Base-by-base conservation (phyloP, 352 stramenopile genomes). In the Pythium aquatile region DNA sequence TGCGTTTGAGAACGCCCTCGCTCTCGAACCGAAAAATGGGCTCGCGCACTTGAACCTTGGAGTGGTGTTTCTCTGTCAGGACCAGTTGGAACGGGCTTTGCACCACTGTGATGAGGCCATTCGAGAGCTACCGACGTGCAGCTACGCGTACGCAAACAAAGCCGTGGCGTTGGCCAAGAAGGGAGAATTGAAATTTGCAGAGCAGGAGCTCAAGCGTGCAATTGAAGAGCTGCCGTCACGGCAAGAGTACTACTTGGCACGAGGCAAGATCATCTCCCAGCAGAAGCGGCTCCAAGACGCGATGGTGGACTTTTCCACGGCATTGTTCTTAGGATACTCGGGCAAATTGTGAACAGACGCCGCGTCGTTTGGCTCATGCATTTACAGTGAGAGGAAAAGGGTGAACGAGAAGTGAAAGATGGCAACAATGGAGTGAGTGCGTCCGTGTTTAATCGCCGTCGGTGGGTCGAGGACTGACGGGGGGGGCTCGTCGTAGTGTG, bases 231-330 rank as follows among this genome's bases (percentile, higher is more conserved):
- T 91, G 13, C 84, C 84, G 29, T 88, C 80, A n/a, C 69, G 70
- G 10, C 79, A 85, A 46, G 80, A 86, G 55, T 91, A 85, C 58
- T 93, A 90, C 47, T 55, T 91, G 17, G 75, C 77, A 13, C 68
- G 81, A 3, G 84, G 80, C 39, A 87, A 87, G 63, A 78, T 93
- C 46, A 75, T 91, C 42, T 78, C 84, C 33, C 66, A 86, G 51
- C 84, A 90, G 40, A 90, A 90, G 68, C 80, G 80, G 3, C 62
- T 91, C 49, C 82, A 91, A 44, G 84, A 91, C 55, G 82, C 84
- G 3, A 90, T 93, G 82, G 79, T 91, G 32, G 79, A 93, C 55
- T 93, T 90, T 65, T 87, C 82, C 14, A 89, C 82, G 0, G 84
- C 81, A 14, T 71, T 93, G 26, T 77, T 80, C 58, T 72, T 93